A percentile compares a stretch with the other conserved stretches of the same genome.
These are phyloP conservation scores for Xerocomellus intermedius DNA, from an alignment of 768 basidiomycete species.

Conservation along the genomic window DNA sequence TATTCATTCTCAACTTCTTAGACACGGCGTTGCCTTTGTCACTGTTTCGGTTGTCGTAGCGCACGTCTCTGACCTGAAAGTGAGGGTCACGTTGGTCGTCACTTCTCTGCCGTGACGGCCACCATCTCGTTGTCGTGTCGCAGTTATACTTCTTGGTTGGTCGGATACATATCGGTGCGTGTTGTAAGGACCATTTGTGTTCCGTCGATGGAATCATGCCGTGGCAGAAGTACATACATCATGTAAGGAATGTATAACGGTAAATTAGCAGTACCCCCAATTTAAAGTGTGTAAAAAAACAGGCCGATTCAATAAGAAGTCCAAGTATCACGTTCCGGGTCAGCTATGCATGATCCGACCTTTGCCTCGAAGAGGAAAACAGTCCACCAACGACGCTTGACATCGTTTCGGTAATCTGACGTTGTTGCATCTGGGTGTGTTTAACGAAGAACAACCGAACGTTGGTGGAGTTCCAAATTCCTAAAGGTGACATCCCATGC, in stretches of 20 bases:
- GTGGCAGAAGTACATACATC: neutral
- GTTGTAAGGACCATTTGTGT: neutral
- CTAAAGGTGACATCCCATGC: slow-evolving; percentile 80
- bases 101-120: no score
- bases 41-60: no score
- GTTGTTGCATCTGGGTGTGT: slow-evolving; percentile 66
- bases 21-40: no score
- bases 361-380: slow-evolving; percentile 44
- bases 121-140: no score
- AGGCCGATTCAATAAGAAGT: neutral
- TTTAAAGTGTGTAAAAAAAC: neutral
- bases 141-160: no score
- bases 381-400: slow-evolving; percentile 81
- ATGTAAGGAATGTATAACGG: neutral
- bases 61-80: no score
- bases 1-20: no score
- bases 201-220: neutral
- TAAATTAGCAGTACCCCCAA: neutral
- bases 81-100: no score
- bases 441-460: slow-evolving; percentile 91
- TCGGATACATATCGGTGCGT: no score
- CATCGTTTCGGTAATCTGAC: slow-evolving; percentile 76
- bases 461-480: slow-evolving; percentile 88
- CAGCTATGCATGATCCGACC: slow-evolving; percentile 27
- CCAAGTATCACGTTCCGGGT: neutral